These are phyloP conservation scores for Dactylellina leptospora DNA, from an alignment of 2,329 filamentous ascomycete genomes.

Conservation along the genomic window DNA sequence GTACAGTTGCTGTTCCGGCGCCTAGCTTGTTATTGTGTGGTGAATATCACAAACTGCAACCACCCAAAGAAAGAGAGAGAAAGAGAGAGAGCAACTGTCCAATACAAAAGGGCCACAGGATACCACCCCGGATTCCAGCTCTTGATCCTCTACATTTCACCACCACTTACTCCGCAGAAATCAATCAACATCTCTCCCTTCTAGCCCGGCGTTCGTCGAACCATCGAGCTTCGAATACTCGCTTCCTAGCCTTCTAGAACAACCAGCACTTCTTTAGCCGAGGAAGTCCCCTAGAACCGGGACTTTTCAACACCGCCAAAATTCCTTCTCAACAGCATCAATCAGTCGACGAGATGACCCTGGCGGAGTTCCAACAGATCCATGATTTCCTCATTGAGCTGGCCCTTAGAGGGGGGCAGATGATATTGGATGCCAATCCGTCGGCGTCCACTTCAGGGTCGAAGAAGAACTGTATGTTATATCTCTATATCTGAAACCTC, in stretches of 20 bases:
- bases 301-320: constrained; percentile 47
- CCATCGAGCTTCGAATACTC: too few species aligned
- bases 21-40: constrained; percentile 25
- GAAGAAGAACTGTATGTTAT: constrained; percentile 70
- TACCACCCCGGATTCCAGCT: constrained; percentile 8
- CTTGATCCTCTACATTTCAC: background rate
- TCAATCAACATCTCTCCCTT: too few species aligned
- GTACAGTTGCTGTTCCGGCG: constrained; percentile 34
- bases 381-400: constrained; percentile 70
- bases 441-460: constrained; percentile 68
- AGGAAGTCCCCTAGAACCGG: constrained; percentile 47
- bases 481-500: background rate
- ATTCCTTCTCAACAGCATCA: constrained; percentile 49
- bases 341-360: constrained; percentile 47
- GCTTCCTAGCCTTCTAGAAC: background rate
- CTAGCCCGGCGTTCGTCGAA: too few species aligned
- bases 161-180: too few species aligned
- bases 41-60: constrained; percentile 11
- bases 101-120: background rate
- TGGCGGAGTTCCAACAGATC: constrained; percentile 59
- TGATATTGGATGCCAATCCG: constrained; percentile 53
- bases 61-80: too few species aligned
- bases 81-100: background rate
- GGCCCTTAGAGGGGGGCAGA: constrained; percentile 69
- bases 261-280: constrained; percentile 10